phyloP scores from a whole-genome alignment of 306 rosid species.

The apple (Malus domestica) region ASM211411v1 NC_041794.1:14687001-14687500 shows the following conservation, averaged over 20 bases:
- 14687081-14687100: constrained; percentile 8
- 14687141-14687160: constrained; percentile 22
- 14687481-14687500: too few relatives aligned
- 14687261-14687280: constrained; percentile 29
- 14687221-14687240: constrained; percentile 7
- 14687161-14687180: constrained; percentile 15
- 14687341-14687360: constrained; percentile 4
- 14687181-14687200: constrained; percentile 34
- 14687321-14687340: constrained; percentile 24
- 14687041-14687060: background rate
- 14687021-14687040: constrained; percentile 13
- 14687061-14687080: constrained; percentile 5
- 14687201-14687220: constrained; percentile 27
- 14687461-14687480: too few relatives aligned
- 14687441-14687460: too few relatives aligned
- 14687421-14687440: too few relatives aligned
- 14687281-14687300: constrained; percentile 15
- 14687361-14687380: background rate
- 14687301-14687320: constrained; percentile 14
- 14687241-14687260: constrained; percentile 29
- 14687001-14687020: background rate
- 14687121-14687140: constrained; percentile 26
- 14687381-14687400: too few relatives aligned
- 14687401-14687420: too few relatives aligned
- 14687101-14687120: constrained; percentile 5